Conservation (phyloP, 768 basidiomycete genomes). For the Leccinum variicolor region DNA sequence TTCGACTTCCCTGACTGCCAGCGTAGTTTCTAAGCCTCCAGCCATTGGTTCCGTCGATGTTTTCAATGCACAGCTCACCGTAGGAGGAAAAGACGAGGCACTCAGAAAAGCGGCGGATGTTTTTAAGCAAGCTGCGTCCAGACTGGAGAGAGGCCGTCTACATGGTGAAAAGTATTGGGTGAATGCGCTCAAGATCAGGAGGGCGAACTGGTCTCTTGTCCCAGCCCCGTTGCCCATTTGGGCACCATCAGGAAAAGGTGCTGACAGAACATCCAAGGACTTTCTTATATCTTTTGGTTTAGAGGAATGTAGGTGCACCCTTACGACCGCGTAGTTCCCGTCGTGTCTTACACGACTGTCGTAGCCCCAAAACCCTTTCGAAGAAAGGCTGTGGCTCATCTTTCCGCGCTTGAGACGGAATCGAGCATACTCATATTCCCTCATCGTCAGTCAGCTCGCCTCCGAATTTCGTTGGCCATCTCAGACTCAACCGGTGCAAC, state of each 20-base stretch:
- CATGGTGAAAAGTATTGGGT: conserved; percentile 77
- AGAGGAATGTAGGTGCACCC: conserved; percentile 66
- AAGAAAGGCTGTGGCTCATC: conserved; percentile 65
- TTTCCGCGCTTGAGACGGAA: conserved; percentile 48
- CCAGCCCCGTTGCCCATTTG: conserved; percentile 76
- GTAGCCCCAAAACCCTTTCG: conserved; percentile 64
- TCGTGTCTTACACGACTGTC: conserved; percentile 5
- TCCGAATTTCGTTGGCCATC: conserved; percentile 55
- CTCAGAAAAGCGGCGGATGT: conserved; percentile 69
- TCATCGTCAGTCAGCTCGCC: conserved; percentile 57
- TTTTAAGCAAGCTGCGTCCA: conserved; percentile 66
- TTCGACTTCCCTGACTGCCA: conserved; percentile 49
- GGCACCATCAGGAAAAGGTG: conserved; percentile 67
- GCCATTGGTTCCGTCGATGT: conserved; percentile 63
- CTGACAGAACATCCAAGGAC: conserved; percentile 78
- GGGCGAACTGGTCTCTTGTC: conserved; percentile 76
- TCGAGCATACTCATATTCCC: conserved; percentile 54
- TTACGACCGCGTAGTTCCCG: background rate
- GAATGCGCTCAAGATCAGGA: conserved; percentile 72
- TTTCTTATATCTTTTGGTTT: conserved; percentile 78
- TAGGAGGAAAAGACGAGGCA: conserved; percentile 80
- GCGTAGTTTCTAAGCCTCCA: conserved; percentile 63
- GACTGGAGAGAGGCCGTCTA: conserved; percentile 60
- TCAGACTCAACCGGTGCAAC: conserved; percentile 32
- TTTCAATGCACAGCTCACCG: conserved; percentile 66